A percentile compares a stretch with the other conserved stretches of the same genome.
These are phyloP conservation scores for Breviolum minutum DNA, from an alignment of 73 alveolate genomes.

Conservation along the genomic window DNA sequence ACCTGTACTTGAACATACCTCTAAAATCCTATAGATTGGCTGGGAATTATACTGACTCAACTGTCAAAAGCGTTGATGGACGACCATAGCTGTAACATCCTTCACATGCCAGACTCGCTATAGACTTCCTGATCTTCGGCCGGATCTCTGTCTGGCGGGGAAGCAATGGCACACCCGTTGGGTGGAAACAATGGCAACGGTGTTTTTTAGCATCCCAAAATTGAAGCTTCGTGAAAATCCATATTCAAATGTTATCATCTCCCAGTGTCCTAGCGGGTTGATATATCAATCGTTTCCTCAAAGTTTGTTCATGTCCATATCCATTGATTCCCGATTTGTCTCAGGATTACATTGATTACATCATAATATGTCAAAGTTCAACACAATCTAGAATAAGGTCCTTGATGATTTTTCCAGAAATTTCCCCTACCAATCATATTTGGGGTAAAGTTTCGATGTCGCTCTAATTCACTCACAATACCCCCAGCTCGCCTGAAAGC, in stretches of 20 bases:
- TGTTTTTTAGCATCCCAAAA: background rate
- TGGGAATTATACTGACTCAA: background rate
- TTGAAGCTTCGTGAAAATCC: background rate
- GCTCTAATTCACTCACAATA: background rate
- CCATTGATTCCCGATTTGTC: background rate
- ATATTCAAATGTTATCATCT: no score
- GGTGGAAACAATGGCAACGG: background rate
- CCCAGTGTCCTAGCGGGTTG: background rate
- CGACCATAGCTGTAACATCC: background rate
- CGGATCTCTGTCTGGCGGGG: conserved; percentile 43
- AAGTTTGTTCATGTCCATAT: no score
- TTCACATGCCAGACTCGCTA: background rate
- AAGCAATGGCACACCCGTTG: background rate
- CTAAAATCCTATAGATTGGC: background rate
- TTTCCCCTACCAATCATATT: background rate
- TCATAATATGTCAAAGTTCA: background rate
- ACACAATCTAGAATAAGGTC: background rate
- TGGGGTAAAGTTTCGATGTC: background rate
- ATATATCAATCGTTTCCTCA: background rate
- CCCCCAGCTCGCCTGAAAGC: background rate
- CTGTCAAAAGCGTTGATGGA: background rate
- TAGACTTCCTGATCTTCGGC: conserved; percentile 1
- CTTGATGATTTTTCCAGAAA: background rate
- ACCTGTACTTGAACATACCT: background rate
- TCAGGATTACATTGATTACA: no score